A percentile compares a stretch with the other conserved stretches of the same genome.
phyloP scores from a whole-genome alignment of 129 eudicot species.

The Mikania micrantha region DNA sequence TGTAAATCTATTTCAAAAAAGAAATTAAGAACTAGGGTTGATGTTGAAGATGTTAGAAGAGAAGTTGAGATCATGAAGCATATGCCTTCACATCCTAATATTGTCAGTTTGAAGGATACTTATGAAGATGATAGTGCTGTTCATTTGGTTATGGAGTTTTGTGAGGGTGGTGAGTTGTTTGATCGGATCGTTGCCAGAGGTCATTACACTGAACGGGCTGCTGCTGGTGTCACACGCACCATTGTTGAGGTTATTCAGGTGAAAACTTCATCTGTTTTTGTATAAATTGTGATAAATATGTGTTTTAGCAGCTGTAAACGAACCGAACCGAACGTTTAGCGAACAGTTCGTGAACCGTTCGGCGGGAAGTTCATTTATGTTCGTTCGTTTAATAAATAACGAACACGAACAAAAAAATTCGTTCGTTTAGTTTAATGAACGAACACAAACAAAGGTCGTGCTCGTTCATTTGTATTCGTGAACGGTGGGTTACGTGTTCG shows the following conservation, averaged over 20 bases:
- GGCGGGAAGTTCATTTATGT: too few species aligned
- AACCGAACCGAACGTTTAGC: too few species aligned
- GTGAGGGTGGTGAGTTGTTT: constrained; percentile 93
- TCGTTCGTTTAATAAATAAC: too few species aligned
- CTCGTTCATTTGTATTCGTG: too few species aligned
- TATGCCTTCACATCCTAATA: constrained; percentile 70
- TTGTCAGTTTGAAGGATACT: constrained; percentile 74
- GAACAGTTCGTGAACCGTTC: too few species aligned
- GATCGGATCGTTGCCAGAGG: constrained; percentile 93
- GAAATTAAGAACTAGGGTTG: constrained; percentile 77
- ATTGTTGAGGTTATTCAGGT: constrained; percentile 93
- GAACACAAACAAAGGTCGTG: too few species aligned
- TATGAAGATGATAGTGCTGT: constrained; percentile 85
- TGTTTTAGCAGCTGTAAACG: too few species aligned
- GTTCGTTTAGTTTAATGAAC: too few species aligned
- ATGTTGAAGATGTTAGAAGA: constrained; percentile 85
- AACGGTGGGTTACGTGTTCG: too few species aligned
- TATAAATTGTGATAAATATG: not conserved
- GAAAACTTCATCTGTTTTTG: constrained; percentile 10
- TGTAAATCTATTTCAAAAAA: constrained; percentile 88
- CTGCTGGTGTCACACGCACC: constrained; percentile 69
- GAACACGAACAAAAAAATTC: too few species aligned
- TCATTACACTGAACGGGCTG: constrained; percentile 92
- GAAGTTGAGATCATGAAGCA: constrained; percentile 92
- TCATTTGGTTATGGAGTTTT: constrained; percentile 87